A percentile compares a stretch with the other conserved stretches of the same genome.
phyloP scores from a whole-genome alignment of 108 stramenopile species.

The Mayamaea pseudoterrestris region DNA sequence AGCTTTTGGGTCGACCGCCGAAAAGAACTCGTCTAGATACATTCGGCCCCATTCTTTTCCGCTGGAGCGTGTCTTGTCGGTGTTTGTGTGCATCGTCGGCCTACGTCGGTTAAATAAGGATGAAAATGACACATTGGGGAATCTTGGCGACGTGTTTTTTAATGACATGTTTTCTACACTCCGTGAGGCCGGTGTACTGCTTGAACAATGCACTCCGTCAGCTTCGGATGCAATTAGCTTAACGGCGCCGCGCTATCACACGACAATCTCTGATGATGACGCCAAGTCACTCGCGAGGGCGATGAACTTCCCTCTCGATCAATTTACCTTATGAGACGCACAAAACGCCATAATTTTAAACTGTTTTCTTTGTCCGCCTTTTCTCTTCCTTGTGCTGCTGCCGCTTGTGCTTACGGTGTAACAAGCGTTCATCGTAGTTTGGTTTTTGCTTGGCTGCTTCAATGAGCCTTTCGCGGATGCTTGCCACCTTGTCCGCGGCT shows the following conservation, averaged over 20 bases:
- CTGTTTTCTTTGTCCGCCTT: conserved; percentile 39
- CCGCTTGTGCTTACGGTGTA: conserved; percentile 51
- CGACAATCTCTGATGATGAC: not conserved
- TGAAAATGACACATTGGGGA: not conserved
- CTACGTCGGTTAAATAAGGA: too few relatives aligned
- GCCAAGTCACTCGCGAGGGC: not conserved
- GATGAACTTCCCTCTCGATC: conserved; percentile 5
- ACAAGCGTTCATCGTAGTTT: conserved; percentile 64
- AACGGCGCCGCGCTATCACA: not conserved
- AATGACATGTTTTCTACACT: not conserved
- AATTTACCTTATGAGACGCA: not conserved
- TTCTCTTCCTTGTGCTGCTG: conserved; percentile 50
- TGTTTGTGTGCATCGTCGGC: conserved; percentile 35
- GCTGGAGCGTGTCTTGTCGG: conserved; percentile 38
- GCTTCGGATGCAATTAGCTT: not conserved
- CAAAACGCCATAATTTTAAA: not conserved
- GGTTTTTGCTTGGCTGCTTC: conserved; percentile 70
- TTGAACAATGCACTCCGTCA: not conserved
- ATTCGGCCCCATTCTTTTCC: too few relatives aligned
- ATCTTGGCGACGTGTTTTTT: not conserved
- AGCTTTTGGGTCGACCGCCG: conserved; percentile 17
- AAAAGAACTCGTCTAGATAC: conserved; percentile 13
- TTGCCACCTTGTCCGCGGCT: conserved; percentile 74
- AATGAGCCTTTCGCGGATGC: conserved; percentile 61
- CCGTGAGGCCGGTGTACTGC: not conserved